Evolutionary conservation across 2,329 filamentous ascomycete species (phyloP).

Genomic region (Tolypocladium cylindrosporum): DNA sequence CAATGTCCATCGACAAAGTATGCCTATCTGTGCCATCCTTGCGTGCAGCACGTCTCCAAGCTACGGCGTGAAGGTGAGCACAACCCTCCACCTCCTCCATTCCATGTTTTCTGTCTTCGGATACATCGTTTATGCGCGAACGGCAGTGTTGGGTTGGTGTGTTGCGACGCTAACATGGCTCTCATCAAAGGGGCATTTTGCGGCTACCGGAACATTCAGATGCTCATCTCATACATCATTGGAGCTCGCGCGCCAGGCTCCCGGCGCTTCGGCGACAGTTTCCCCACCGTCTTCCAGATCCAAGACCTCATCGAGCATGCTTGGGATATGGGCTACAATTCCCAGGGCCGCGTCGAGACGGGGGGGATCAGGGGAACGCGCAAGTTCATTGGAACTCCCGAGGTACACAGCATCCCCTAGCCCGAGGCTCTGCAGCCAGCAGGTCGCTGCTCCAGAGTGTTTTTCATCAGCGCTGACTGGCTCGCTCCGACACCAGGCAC

Average conservation of each 20-base stretch:
- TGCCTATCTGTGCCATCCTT: conserved; percentile 71
- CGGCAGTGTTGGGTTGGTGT: neutral
- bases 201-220: conserved; percentile 91
- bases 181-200: conserved; percentile 65
- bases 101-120: neutral
- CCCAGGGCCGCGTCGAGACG: conserved; percentile 65
- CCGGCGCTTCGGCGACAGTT: conserved; percentile 45
- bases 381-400: conserved; percentile 91
- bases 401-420: conserved; percentile 39
- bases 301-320: conserved; percentile 81
- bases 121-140: neutral
- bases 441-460: neutral
- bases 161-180: neutral
- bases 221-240: conserved; percentile 72
- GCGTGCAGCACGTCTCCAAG: conserved; percentile 72
- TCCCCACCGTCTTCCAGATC: conserved; percentile 71
- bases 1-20: conserved; percentile 51
- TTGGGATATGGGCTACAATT: conserved; percentile 79
- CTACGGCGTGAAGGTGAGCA: conserved; percentile 56
- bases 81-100: too few relatives aligned
- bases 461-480: neutral
- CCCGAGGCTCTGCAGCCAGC: neutral
- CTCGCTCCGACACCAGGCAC: conserved; percentile 41
- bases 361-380: conserved; percentile 80
- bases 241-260: conserved; percentile 45